phyloP scores from a whole-genome alignment of 495 filamentous ascomycete genomes.

The Sordaria brevicollis region DNA sequence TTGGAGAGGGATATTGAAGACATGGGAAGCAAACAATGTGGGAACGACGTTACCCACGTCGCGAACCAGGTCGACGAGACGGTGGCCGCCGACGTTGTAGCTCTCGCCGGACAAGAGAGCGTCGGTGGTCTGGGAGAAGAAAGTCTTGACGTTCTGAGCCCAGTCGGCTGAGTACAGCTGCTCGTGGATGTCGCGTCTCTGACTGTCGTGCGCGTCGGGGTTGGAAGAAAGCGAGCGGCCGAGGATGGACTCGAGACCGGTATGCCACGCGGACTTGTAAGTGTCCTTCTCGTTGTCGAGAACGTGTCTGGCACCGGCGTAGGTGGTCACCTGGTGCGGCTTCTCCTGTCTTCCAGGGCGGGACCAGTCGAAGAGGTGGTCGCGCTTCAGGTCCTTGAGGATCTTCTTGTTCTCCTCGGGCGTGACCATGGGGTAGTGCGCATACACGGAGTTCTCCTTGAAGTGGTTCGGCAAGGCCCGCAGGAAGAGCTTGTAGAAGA shows the following conservation, averaged over 20 bases:
- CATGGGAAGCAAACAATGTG: conserved; percentile 57
- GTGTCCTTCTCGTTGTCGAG: conserved; percentile 41
- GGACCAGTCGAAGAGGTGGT: conserved; percentile 61
- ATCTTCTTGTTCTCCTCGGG: conserved; percentile 60
- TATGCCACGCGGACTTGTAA: conserved; percentile 57
- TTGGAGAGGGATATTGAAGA: conserved; percentile 69
- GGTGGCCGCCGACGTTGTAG: conserved; percentile 45
- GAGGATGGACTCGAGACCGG: conserved; percentile 40
- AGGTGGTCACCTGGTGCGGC: conserved; percentile 47
- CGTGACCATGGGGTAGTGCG: conserved; percentile 80
- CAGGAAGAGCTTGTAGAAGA: conserved; percentile 75
- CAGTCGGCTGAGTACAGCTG: conserved; percentile 50
- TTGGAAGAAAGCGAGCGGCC: conserved; percentile 42
- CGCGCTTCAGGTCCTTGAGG: conserved; percentile 58
- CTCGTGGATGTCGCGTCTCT: conserved; percentile 44
- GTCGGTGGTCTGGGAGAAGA: conserved; percentile 56
- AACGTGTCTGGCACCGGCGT: conserved; percentile 52
- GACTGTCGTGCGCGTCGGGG: conserved; percentile 36
- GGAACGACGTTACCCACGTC: conserved; percentile 68
- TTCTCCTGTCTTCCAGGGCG: conserved; percentile 43
- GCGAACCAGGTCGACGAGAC: conserved; percentile 66
- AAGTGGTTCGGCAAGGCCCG: conserved; percentile 74
- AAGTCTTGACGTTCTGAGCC: conserved; percentile 44
- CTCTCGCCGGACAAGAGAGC: conserved; percentile 54
- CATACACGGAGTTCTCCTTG: conserved; percentile 71